Conservation (phyloP, 2,329 filamentous ascomycete genomes). For the Xylaria sp. region DNA sequence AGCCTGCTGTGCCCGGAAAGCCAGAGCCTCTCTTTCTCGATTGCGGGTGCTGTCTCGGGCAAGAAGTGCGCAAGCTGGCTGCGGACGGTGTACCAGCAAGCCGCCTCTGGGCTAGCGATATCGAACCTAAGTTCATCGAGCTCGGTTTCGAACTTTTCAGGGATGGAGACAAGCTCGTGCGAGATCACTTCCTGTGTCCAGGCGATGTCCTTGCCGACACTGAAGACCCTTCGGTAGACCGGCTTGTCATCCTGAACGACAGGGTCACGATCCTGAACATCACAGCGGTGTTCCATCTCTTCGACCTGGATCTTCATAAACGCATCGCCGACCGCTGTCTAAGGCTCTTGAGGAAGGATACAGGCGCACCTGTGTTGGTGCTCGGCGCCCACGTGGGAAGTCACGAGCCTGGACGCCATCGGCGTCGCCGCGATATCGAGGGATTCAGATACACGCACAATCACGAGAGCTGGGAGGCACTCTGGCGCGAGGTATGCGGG, state of each 20-base stretch:
- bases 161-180: conserved; percentile 50
- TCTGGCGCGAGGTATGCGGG: conserved; percentile 43
- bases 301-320: conserved; percentile 52
- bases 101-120: conserved; percentile 51
- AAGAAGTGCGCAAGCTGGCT: conserved; percentile 56
- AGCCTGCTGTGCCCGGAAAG: conserved; percentile 42
- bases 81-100: conserved; percentile 49
- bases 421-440: conserved; percentile 14
- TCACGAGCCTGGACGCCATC: conserved; percentile 19
- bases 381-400: conserved; percentile 45
- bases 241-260: conserved; percentile 50
- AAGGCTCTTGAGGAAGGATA: conserved; percentile 45
- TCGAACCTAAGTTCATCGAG: conserved; percentile 53
- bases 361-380: conserved; percentile 48
- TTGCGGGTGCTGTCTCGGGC: conserved; percentile 56
- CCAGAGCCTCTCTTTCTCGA: conserved; percentile 52
- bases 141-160: conserved; percentile 56
- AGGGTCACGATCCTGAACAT: conserved; percentile 48
- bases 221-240: conserved; percentile 43
- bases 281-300: conserved; percentile 54
- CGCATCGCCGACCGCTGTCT: conserved; percentile 45
- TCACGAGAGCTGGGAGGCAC: conserved; percentile 40
- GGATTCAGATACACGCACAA: conserved; percentile 41
- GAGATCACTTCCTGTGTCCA: conserved; percentile 52
- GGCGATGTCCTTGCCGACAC: conserved; percentile 45